Base-by-base conservation (phyloP, 352 stramenopile genomes). In the Phytophthora melonis region DNA sequence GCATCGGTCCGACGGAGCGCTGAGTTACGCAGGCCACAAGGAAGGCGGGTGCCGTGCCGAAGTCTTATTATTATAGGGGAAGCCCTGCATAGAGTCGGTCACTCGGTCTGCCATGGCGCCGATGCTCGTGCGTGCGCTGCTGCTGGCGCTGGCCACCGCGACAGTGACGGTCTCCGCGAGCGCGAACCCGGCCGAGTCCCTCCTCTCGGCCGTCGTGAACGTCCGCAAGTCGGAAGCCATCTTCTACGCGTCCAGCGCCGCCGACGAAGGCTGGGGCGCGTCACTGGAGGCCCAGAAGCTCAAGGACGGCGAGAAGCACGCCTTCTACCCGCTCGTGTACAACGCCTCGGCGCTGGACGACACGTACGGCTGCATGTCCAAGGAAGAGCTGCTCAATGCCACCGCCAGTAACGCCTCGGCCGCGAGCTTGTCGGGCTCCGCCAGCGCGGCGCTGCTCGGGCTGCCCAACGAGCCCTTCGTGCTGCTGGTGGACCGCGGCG, bases 401-500 rank as follows among this genome's bases (percentile, higher is more conserved):
- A 80, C 13, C 18, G 43, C 25, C 25, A 23, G 41, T 16, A 80
- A 70, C 45, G 43, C 36, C 11, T 70, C 66, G 2, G 52, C 57
- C 49, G 63, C 65, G 14, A 73, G 63, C 47, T 9, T 64, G 14
- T 68, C 60, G 16, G 39, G 57, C 21, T 63, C 66, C 32, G 50
- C 8, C 43, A 67, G 50, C 16, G 39, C 43, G 3, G n/a, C 43
- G 18, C 32, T 73, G 10, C 65, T 82, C 13, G 76, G 69, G 32
- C 56, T 81, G 3, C 77, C 78, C 2, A 30, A 68, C 52, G 43
- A 75, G 21, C 74, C 82, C 3, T 94, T 94, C 62, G 80, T 91
- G 53, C 66, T 96, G 56, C 58, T 96, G 18, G 85, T 96, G 25
- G 80, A 94, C 66, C 87, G 91, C 58, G 89, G 89, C 0, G 55